A percentile compares a stretch with the other conserved stretches of the same genome.
Evolutionary conservation across 768 basidiomycete genomes (phyloP).

Genomic region (Lactarius tabidus): DNA sequence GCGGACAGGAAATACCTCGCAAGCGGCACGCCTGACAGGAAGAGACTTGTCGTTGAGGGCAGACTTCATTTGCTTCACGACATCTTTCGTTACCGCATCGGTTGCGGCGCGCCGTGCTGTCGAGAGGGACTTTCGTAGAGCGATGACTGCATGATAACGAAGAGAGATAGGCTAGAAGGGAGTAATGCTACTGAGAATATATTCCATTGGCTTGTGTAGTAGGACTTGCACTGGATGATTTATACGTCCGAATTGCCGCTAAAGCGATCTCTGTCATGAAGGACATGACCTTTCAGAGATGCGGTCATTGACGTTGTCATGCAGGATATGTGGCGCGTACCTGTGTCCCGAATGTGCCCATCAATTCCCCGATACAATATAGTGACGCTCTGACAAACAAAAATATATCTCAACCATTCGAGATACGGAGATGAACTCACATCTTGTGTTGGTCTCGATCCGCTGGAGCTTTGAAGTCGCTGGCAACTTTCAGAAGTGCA

Average conservation of each 20-base stretch:
- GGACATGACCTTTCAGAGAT: slow-evolving; percentile 77
- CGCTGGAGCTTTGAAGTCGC: slow-evolving; percentile 64
- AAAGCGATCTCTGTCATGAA: slow-evolving; percentile 82
- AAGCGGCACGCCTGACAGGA: slow-evolving; percentile 78
- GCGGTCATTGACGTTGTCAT: slow-evolving; percentile 1
- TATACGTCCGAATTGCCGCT: slow-evolving; percentile 62
- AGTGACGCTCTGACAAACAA: slow-evolving; percentile 63
- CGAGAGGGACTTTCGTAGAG: slow-evolving; percentile 73
- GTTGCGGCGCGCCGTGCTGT: slow-evolving; percentile 82
- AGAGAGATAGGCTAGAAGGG: slow-evolving; percentile 65
- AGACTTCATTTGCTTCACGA: slow-evolving; percentile 75
- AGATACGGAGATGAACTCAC: slow-evolving; percentile 40
- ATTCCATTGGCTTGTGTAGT: not conserved
- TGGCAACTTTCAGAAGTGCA: slow-evolving; percentile 65
- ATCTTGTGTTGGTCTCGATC: slow-evolving; percentile 57
- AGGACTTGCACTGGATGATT: slow-evolving; percentile 63
- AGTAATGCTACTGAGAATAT: slow-evolving; percentile 11
- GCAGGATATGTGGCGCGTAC: slow-evolving; percentile 41
- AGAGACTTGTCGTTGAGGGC: slow-evolving; percentile 78
- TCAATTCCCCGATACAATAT: slow-evolving; percentile 85
- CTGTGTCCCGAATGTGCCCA: slow-evolving; percentile 79
- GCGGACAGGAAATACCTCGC: slow-evolving; percentile 49
- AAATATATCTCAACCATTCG: not conserved
- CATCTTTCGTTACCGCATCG: slow-evolving; percentile 73
- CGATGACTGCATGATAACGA: slow-evolving; percentile 72